Percentiles rank a stretch among this genome's conserved stretches.
These are phyloP conservation scores for Cutaneotrichosporon sp. DNA, from an alignment of 1,284 basidiomycete species.

Conservation along the genomic window DNA sequence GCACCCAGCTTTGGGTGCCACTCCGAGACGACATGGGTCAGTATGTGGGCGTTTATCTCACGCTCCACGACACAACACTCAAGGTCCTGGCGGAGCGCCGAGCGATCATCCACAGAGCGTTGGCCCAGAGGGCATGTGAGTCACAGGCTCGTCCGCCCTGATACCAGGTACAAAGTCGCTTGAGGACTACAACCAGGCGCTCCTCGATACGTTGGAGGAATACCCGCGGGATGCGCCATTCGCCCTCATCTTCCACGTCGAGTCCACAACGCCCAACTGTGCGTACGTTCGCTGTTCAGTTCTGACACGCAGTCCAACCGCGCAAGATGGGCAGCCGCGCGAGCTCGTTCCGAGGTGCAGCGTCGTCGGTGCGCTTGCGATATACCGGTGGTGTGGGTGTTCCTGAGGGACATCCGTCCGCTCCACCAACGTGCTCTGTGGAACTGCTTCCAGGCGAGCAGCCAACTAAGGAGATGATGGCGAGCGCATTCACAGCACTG, in stretches of 20 bases:
- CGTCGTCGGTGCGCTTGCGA: conserved; percentile 8
- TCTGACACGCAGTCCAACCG: not conserved
- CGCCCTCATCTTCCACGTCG: conserved; percentile 46
- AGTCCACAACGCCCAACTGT: conserved; percentile 20
- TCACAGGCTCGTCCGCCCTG: conserved; percentile 8
- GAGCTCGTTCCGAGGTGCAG: not conserved
- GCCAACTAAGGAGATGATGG: conserved; percentile 12
- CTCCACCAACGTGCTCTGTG: conserved; percentile 20
- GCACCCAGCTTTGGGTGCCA: conserved; percentile 47
- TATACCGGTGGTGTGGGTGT: conserved; percentile 43
- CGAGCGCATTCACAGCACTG: conserved; percentile 14
- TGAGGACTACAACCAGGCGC: conserved; percentile 41
- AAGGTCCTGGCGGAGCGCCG: conserved; percentile 39
- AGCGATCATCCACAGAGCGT: conserved; percentile 36
- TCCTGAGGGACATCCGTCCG: conserved; percentile 42
- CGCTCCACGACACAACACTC: conserved; percentile 41
- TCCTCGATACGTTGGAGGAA: conserved; percentile 33
- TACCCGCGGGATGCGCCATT: conserved; percentile 24
- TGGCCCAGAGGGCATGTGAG: conserved; percentile 48
- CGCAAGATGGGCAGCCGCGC: not conserved
- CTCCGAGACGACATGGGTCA: conserved; percentile 40
- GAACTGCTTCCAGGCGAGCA: conserved; percentile 5
- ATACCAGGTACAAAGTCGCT: conserved; percentile 38
- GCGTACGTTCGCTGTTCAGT: not conserved
- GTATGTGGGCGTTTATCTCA: conserved; percentile 46